Evolutionary conservation across 768 basidiomycete species (phyloP).

Genomic region (Hypsizygus marmoreus): DNA sequence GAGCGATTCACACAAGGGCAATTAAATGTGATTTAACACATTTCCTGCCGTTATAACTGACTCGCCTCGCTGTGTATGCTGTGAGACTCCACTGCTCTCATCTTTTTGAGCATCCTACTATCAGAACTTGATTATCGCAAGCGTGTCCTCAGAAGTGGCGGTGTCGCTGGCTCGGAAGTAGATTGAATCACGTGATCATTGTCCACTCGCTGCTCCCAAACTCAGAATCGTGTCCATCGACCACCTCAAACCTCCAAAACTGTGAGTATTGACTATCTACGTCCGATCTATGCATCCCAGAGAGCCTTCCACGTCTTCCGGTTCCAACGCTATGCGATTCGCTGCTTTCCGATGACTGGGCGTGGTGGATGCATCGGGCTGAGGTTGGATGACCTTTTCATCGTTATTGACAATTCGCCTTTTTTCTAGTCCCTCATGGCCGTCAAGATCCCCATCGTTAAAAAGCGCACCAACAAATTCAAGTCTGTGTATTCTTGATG

Average conservation of each 20-base stretch:
- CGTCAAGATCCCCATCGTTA: conserved; percentile 70
- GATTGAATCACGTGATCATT: conserved; percentile 34
- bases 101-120: too few relatives aligned
- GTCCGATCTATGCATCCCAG: conserved; percentile 16
- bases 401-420: conserved; percentile 17
- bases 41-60: too few relatives aligned
- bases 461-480: conserved; percentile 97
- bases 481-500: conserved; percentile 60
- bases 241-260: conserved; percentile 51
- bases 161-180: conserved; percentile 17
- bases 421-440: conserved; percentile 44
- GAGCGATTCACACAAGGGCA: too few relatives aligned
- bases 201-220: conserved; percentile 12
- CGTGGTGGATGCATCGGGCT: conserved; percentile 18
- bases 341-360: background rate
- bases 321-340: conserved; percentile 14
- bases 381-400: conserved; percentile 37
- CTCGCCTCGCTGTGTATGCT: too few relatives aligned
- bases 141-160: too few relatives aligned
- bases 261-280: conserved; percentile 47
- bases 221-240: conserved; percentile 38
- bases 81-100: too few relatives aligned
- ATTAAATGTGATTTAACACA: too few relatives aligned
- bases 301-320: conserved; percentile 12
- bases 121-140: too few relatives aligned